These are phyloP conservation scores for Hondaea fermentalgiana DNA, from an alignment of 108 stramenopile species.

Conservation along the genomic window DNA sequence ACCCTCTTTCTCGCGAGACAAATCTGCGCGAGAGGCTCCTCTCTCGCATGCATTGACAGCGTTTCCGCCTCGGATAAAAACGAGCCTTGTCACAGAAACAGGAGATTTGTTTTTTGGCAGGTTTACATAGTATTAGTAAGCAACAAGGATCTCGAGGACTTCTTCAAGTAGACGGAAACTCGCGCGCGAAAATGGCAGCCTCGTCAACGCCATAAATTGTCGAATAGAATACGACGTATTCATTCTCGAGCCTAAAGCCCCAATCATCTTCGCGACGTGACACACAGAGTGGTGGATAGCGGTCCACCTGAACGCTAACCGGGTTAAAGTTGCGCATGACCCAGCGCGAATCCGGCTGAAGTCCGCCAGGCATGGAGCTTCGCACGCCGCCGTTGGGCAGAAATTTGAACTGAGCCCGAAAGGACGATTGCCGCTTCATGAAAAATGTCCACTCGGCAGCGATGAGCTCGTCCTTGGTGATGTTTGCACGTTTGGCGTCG, in stretches of 20 bases:
- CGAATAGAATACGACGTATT: neutral
- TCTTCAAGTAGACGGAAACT: neutral
- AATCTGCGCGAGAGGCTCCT: too few relatives aligned
- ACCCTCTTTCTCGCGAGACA: too few relatives aligned
- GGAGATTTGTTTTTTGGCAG: too few relatives aligned
- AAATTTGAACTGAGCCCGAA: neutral
- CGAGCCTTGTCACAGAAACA: too few relatives aligned
- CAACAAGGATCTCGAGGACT: too few relatives aligned
- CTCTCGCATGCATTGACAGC: too few relatives aligned
- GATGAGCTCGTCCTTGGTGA: neutral
- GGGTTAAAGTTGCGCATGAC: neutral
- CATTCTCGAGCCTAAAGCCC: neutral
- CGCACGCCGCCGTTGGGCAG: neutral
- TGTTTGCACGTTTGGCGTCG: neutral
- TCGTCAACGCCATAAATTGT: neutral
- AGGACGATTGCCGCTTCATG: neutral
- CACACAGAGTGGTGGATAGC: neutral
- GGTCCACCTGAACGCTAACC: neutral
- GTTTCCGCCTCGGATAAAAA: too few relatives aligned
- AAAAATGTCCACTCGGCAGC: neutral
- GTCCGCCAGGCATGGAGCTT: neutral
- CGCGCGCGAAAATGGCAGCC: neutral
- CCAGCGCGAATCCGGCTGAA: neutral
- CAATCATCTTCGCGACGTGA: neutral
- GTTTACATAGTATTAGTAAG: too few relatives aligned